Evolutionary conservation across 2,329 filamentous ascomycete genomes (phyloP), one percentile per base, ranked within the genome.

Genomic region (Fusarium pseudoanthophilum): DNA sequence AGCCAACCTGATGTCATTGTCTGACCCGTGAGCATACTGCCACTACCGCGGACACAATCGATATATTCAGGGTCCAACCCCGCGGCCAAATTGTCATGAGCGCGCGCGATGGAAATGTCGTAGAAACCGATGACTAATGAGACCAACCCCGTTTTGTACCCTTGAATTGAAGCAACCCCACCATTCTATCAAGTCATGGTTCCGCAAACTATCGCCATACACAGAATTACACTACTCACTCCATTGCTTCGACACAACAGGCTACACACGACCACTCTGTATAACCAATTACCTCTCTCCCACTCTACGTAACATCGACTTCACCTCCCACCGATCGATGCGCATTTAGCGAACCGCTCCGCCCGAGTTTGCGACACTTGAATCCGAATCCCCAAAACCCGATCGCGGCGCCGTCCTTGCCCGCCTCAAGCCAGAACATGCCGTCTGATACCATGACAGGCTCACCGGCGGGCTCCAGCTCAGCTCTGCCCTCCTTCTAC

Each of bases 401-500:
- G 72, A 77, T 74, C 63, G 67, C 75, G 73, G 73, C 69, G 69
- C 64, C 64, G 64, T 64, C 64, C 40, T 57, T 61, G 69, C 73
- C 73, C 67, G 68, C 73, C 70, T 64, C 43, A 57, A 74, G 70
- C 69, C 56, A 64, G 56, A 78, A 75, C 58, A 78, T 79, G 76
- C 73, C 77, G 63, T 78, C 79, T 56, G 73, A 80, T 73, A 66
- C 73, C 65, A 77, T 74, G 72, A 71, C 68, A 62, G 76, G 69
- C 76, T 74, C 76, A 57, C 78, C 73, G 78, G 74, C 77, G 78
- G 77, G 69, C 76, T 79, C 69, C 79, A 82, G 79, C 36, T 75
- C 77, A 65, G 80, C 83, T 53, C 81, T 86, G 40, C 85, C 85
- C 5, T 85, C 85, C 15, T 86, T 86, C 74, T 86, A 86, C 74